Conservation (phyloP, 768 basidiomycete species). For the Tricholoma saponaceum region DNA sequence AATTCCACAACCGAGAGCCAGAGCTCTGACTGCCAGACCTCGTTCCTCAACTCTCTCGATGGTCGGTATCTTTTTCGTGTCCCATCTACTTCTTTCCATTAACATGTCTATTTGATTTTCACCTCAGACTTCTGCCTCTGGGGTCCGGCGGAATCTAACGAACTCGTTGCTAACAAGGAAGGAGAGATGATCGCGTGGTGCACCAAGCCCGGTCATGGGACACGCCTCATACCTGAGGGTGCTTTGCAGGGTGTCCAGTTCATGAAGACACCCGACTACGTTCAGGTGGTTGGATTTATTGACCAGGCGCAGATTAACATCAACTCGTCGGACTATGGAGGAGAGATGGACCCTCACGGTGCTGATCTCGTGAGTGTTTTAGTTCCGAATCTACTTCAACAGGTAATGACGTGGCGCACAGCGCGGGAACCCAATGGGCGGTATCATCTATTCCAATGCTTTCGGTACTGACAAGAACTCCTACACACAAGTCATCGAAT, state of each 20-base stretch:
- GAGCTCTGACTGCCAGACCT: slow-evolving; percentile 57
- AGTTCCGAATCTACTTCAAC: slow-evolving; percentile 40
- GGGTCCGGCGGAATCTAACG: slow-evolving; percentile 43
- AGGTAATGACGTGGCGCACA: slow-evolving; percentile 44
- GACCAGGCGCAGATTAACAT: slow-evolving; percentile 51
- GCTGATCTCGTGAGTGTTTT: slow-evolving; percentile 53
- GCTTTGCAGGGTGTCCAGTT: slow-evolving; percentile 55
- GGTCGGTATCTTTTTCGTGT: background rate
- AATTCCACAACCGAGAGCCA: slow-evolving; percentile 64
- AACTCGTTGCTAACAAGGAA: slow-evolving; percentile 54
- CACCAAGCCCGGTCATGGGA: slow-evolving; percentile 57
- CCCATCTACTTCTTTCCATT: too few relatives aligned
- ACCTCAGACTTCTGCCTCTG: slow-evolving; percentile 55
- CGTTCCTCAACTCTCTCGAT: slow-evolving; percentile 37
- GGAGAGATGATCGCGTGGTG: slow-evolving; percentile 66
- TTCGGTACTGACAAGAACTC: slow-evolving; percentile 40
- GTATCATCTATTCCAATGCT: slow-evolving; percentile 36
- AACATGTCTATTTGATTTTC: slow-evolving; percentile 12
- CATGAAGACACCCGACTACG: slow-evolving; percentile 48
- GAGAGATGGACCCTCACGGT: slow-evolving; percentile 69
- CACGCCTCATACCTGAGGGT: slow-evolving; percentile 57
- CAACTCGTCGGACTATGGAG: slow-evolving; percentile 56
- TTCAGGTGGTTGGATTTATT: slow-evolving; percentile 53
- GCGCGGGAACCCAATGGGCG: slow-evolving; percentile 80
- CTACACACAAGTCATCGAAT: slow-evolving; percentile 55